Percentiles rank a stretch among this genome's conserved stretches.
Conservation (phyloP, 192 early-diverging fungal genomes). For the Thamnidium elegans region DNA sequence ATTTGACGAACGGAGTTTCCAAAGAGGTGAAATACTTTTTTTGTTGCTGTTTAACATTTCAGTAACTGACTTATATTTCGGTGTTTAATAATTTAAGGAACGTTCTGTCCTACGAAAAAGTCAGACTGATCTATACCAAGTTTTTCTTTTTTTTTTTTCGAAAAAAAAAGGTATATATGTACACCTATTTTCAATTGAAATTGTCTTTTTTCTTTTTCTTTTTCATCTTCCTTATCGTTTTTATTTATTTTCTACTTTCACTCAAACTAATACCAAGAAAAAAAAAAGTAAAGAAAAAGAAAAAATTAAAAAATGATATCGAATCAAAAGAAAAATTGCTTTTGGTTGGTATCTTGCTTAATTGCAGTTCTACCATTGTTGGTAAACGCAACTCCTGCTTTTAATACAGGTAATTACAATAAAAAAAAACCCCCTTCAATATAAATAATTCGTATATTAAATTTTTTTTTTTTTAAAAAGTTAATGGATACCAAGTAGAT, state of each 20-base stretch:
- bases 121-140: too few relatives aligned
- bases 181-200: not conserved
- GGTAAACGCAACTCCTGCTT: slow-evolving; percentile 17
- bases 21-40: too few relatives aligned
- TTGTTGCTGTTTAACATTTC: too few relatives aligned
- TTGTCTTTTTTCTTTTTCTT: not conserved
- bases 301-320: not conserved
- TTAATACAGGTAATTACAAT: slow-evolving; percentile 27
- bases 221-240: not conserved
- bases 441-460: not conserved
- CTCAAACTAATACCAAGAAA: too few relatives aligned
- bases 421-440: not conserved
- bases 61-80: too few relatives aligned
- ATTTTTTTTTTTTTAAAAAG: slow-evolving; percentile 15
- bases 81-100: too few relatives aligned
- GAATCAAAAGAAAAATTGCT: slow-evolving; percentile 4
- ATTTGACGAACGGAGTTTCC: too few relatives aligned
- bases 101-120: too few relatives aligned
- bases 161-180: not conserved
- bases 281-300: not conserved
- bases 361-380: slow-evolving; percentile 1
- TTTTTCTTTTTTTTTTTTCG: too few relatives aligned
- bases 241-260: not conserved
- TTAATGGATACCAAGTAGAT: slow-evolving; percentile 45
- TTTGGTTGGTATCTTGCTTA: not conserved